Percentiles rank a stretch among this genome's conserved stretches.
These are phyloP conservation scores for Melampsora americana DNA, from an alignment of 1,284 basidiomycete genomes.

Conservation along the genomic window DNA sequence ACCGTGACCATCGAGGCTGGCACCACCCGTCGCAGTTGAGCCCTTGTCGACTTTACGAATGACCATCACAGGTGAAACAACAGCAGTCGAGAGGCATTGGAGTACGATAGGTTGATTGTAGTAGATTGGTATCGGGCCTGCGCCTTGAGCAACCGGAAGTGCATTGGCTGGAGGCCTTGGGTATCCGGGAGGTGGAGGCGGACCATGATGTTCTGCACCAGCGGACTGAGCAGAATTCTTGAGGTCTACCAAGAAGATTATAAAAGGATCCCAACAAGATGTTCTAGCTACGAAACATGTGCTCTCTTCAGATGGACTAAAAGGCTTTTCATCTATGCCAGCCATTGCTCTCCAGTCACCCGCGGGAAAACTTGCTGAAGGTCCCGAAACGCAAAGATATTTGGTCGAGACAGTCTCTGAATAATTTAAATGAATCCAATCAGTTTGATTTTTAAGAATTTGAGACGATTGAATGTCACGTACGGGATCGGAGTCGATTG, in stretches of 20 bases:
- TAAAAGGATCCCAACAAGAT: conserved; percentile 72
- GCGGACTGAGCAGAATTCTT: conserved; percentile 70
- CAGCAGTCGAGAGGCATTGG: conserved; percentile 88
- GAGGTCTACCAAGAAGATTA: conserved; percentile 75
- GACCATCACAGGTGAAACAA: conserved; percentile 85
- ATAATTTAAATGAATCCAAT: background rate
- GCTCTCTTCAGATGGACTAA: conserved; percentile 45
- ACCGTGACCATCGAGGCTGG: conserved; percentile 63
- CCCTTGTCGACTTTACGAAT: conserved; percentile 89
- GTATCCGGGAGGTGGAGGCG: conserved; percentile 64
- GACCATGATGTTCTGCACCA: conserved; percentile 53
- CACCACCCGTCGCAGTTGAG: conserved; percentile 82
- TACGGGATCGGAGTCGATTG: conserved; percentile 87
- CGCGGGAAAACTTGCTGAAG: conserved; percentile 80
- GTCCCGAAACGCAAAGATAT: conserved; percentile 88
- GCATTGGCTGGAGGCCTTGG: conserved; percentile 85
- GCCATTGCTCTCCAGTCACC: conserved; percentile 79
- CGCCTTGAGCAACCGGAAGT: conserved; percentile 68
- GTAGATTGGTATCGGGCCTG: conserved; percentile 70
- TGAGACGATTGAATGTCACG: conserved; percentile 61
- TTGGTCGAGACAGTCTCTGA: conserved; percentile 63
- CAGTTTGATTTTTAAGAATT: background rate
- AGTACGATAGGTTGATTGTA: conserved; percentile 95
- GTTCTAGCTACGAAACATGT: conserved; percentile 57
- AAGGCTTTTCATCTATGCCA: conserved; percentile 69